phyloP scores from a whole-genome alignment of 257 asterid genomes.

The Paulownia fortunei region DNA sequence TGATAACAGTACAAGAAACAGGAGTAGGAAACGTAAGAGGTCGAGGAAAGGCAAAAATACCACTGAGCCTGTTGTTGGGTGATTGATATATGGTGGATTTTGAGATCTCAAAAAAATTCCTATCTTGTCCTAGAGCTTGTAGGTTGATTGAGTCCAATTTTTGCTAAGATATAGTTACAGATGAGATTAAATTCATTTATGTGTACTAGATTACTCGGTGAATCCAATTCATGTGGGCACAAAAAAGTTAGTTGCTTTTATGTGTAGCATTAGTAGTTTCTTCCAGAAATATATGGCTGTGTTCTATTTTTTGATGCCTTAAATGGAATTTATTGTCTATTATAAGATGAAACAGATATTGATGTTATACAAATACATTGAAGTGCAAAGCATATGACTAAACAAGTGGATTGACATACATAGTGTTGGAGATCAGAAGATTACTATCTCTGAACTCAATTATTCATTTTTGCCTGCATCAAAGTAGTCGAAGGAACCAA shows the following conservation, averaged over 20 bases:
- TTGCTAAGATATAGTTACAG: constrained; percentile 13
- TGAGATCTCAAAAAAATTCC: background rate
- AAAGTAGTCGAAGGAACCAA: constrained; percentile 44
- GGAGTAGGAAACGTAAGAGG: constrained; percentile 53
- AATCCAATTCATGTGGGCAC: background rate
- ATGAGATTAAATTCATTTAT: constrained; percentile 6
- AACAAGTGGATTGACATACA: background rate
- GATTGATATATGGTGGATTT: constrained; percentile 15
- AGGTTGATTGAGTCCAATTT: constrained; percentile 4
- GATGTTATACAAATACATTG: background rate
- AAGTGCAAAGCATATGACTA: background rate
- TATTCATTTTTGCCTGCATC: too few relatives aligned
- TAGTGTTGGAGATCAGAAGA: background rate
- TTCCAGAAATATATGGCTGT: background rate
- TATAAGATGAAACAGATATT: background rate
- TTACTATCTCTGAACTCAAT: background rate
- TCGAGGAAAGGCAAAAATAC: constrained; percentile 45
- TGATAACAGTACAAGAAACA: constrained; percentile 27
- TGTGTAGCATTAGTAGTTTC: constrained; percentile 3
- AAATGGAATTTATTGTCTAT: constrained; percentile 14
- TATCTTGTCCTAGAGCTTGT: constrained; percentile 20
- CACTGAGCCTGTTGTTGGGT: constrained; percentile 21
- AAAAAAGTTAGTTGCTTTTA: background rate
- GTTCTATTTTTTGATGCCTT: background rate
- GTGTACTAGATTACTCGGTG: constrained; percentile 1